Percentiles rank a stretch among this genome's conserved stretches.
Evolutionary conservation across 1,139 yeast species (phyloP).

Genomic region (Yamadazyma friedrichii): DNA sequence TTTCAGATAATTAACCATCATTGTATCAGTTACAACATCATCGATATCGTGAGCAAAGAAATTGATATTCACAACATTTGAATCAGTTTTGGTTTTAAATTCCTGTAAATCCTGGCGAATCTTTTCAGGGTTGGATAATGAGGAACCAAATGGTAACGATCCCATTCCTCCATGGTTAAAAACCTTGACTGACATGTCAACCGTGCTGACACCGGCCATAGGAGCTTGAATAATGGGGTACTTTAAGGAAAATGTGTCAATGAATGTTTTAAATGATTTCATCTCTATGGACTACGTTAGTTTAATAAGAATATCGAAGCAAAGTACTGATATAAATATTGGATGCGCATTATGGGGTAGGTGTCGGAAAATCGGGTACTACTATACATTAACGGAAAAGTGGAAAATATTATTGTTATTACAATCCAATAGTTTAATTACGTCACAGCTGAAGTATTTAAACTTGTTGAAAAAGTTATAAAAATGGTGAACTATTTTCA

Average conservation of each 20-base stretch:
- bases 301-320: not conserved
- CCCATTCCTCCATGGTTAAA: constrained; percentile 45
- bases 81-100: constrained; percentile 13
- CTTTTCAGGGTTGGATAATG: constrained; percentile 19
- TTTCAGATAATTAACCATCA: constrained; percentile 25
- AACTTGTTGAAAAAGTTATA: too few species aligned
- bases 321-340: not conserved
- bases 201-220: constrained; percentile 53
- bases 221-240: constrained; percentile 50
- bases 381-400: too few species aligned
- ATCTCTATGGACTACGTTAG: constrained; percentile 2
- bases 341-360: too few species aligned
- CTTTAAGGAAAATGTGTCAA: constrained; percentile 9
- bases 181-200: constrained; percentile 38
- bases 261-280: constrained; percentile 10
- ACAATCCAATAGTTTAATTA: too few species aligned
- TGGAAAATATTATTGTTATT: too few species aligned
- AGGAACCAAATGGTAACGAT: constrained; percentile 41
- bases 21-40: constrained; percentile 12
- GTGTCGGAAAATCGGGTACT: too few species aligned
- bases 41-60: constrained; percentile 43
- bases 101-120: constrained; percentile 14
- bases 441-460: too few species aligned
- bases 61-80: constrained; percentile 38
- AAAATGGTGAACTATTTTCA: too few species aligned